phyloP scores from a whole-genome alignment of 2,329 filamentous ascomycete genomes.

The Fusarium sp. region DNA sequence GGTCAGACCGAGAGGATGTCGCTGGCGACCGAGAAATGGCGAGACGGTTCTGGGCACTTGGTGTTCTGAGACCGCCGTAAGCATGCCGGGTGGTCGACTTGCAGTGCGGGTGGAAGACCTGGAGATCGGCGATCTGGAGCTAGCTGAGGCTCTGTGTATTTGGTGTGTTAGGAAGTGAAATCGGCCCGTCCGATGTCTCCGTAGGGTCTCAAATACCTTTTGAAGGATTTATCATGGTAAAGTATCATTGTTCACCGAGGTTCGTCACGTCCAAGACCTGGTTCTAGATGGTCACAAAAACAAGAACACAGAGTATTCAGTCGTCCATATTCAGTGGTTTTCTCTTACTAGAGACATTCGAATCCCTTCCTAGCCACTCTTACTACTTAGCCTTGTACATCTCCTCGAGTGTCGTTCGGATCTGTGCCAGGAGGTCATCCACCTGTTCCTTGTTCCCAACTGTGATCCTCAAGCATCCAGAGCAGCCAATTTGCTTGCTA shows the following conservation, averaged over 20 bases:
- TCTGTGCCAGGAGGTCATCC: background rate
- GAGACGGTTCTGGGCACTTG: background rate
- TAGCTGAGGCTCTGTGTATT: background rate
- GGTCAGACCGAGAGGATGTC: background rate
- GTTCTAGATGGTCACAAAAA: background rate
- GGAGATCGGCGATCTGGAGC: background rate
- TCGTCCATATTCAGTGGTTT: background rate
- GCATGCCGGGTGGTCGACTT: background rate
- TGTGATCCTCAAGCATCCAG: background rate
- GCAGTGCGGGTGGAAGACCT: background rate
- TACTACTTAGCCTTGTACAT: background rate
- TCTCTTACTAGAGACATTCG: accelerated
- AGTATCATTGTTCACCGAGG: background rate
- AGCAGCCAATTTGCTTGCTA: background rate
- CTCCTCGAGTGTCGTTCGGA: background rate
- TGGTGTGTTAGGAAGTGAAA: background rate
- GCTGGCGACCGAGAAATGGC: background rate
- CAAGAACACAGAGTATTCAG: accelerated
- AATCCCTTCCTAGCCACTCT: background rate
- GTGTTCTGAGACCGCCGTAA: background rate
- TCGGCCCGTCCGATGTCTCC: accelerated
- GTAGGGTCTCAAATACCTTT: accelerated
- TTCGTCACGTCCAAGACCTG: background rate
- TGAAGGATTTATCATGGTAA: background rate
- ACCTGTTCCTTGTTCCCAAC: background rate